Evolutionary conservation across 768 basidiomycete species (phyloP).

Genomic region (Mycena haematopus): DNA sequence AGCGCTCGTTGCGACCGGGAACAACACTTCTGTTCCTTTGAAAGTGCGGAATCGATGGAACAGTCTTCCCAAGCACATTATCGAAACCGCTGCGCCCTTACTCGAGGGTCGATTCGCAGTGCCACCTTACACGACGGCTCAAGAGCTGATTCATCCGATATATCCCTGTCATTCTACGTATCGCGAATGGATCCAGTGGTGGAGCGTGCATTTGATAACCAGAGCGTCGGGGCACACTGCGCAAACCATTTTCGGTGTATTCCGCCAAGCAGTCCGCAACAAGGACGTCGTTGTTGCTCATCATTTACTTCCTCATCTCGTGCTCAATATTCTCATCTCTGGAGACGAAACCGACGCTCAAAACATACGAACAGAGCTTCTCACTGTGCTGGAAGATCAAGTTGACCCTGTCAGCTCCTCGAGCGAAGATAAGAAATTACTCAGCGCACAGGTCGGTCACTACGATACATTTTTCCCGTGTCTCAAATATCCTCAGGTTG

Average conservation of each 20-base stretch:
- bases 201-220: constrained; percentile 83
- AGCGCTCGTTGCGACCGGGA: constrained; percentile 66
- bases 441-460: constrained; percentile 87
- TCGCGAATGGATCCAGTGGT: constrained; percentile 94
- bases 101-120: constrained; percentile 72
- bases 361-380: constrained; percentile 76
- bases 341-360: constrained; percentile 67
- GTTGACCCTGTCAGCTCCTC: constrained; percentile 65
- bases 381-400: constrained; percentile 87
- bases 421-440: constrained; percentile 77
- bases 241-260: constrained; percentile 74
- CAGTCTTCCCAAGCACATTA: constrained; percentile 77
- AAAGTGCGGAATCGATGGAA: constrained; percentile 83
- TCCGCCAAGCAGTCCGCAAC: constrained; percentile 78
- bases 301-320: constrained; percentile 89
- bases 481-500: constrained; percentile 59
- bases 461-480: neutral
- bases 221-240: constrained; percentile 65
- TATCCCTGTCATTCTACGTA: constrained; percentile 82
- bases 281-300: constrained; percentile 96
- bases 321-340: constrained; percentile 83
- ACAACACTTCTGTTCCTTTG: constrained; percentile 56
- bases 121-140: constrained; percentile 46
- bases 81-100: constrained; percentile 86
- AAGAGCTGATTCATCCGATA: constrained; percentile 66